These are phyloP conservation scores for Ormosia emarginata DNA, from an alignment of 306 rosid species.

Conservation along the genomic window DNA sequence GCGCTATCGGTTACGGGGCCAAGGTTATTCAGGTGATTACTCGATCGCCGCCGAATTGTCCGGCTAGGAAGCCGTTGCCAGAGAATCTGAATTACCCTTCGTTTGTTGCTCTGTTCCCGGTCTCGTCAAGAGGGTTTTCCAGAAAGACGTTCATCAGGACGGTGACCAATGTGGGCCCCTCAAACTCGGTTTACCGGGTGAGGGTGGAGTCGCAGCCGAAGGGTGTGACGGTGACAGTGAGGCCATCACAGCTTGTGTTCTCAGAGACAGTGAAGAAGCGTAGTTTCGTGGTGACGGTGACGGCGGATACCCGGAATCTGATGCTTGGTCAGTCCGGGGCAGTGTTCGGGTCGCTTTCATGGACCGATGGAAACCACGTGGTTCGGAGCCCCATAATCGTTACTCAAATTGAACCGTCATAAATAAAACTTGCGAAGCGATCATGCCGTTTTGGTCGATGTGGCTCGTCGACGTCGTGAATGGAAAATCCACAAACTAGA, in stretches of 20 bases:
- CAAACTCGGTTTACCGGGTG: conserved; percentile 39
- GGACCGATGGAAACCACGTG: conserved; percentile 63
- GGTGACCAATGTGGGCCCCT: conserved; percentile 58
- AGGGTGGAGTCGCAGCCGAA: conserved; percentile 44
- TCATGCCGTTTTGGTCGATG: no score
- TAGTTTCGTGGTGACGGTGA: conserved; percentile 47
- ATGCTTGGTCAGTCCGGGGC: conserved; percentile 53
- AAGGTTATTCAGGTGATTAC: conserved; percentile 61
- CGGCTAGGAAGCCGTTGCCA: conserved; percentile 47
- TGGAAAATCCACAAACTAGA: no score
- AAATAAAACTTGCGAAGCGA: no score
- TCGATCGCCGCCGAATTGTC: conserved; percentile 37
- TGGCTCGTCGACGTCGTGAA: no score
- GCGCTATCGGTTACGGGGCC: conserved; percentile 46
- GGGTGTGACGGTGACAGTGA: conserved; percentile 54
- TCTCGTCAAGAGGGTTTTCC: conserved; percentile 23
- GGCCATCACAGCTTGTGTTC: conserved; percentile 52
- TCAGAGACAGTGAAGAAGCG: conserved; percentile 40
- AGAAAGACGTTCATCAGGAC: conserved; percentile 51
- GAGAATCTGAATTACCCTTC: conserved; percentile 70
- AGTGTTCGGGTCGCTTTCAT: conserved; percentile 54
- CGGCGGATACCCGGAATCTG: conserved; percentile 38
- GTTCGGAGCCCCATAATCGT: conserved; percentile 71
- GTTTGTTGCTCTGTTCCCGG: conserved; percentile 41
- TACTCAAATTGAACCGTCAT: conserved; percentile 40